These are phyloP conservation scores for Crucihimalaya himalaica DNA, from an alignment of 345 rosid species.

Conservation along the genomic window DNA sequence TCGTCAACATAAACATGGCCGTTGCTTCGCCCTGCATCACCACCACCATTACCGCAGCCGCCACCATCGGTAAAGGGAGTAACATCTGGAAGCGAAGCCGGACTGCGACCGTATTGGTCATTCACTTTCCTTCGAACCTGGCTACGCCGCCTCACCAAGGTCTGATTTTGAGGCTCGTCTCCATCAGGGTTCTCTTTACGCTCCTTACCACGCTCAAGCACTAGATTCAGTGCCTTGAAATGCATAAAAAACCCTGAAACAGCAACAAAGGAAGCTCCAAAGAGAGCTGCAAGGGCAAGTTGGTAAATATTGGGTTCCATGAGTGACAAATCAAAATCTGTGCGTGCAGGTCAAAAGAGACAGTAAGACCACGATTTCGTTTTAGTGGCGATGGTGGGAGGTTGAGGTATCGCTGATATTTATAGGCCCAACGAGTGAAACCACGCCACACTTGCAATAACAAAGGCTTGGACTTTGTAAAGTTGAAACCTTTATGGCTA, in stretches of 20 bases:
- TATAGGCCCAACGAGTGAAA: conserved; percentile 36
- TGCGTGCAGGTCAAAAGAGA: conserved; percentile 21
- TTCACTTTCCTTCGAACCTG: conserved; percentile 52
- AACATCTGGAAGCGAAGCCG: conserved; percentile 83
- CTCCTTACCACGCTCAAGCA: conserved; percentile 86
- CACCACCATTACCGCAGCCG: conserved; percentile 51
- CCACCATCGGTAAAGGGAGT: conserved; percentile 64
- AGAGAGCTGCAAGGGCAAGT: conserved; percentile 94
- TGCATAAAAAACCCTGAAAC: conserved; percentile 94
- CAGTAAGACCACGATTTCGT: conserved; percentile 23
- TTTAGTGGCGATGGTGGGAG: conserved; percentile 34
- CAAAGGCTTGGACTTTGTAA: conserved; percentile 16
- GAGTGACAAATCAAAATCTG: neutral
- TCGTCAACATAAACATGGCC: conserved; percentile 68
- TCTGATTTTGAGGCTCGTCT: conserved; percentile 48
- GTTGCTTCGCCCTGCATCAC: conserved; percentile 52
- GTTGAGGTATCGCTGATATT: conserved; percentile 26
- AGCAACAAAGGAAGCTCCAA: conserved; percentile 93
- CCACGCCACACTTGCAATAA: conserved; percentile 34
- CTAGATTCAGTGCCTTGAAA: conserved; percentile 83
- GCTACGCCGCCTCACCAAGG: conserved; percentile 45
- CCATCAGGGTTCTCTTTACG: conserved; percentile 51
- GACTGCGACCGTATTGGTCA: conserved; percentile 58
- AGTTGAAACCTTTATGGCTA: neutral
- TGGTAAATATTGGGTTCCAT: conserved; percentile 85